A percentile compares a stretch with the other conserved stretches of the same genome.
Evolutionary conservation across 331 rosid species (phyloP).

Genomic region (Dryas integrifolia): DNA sequence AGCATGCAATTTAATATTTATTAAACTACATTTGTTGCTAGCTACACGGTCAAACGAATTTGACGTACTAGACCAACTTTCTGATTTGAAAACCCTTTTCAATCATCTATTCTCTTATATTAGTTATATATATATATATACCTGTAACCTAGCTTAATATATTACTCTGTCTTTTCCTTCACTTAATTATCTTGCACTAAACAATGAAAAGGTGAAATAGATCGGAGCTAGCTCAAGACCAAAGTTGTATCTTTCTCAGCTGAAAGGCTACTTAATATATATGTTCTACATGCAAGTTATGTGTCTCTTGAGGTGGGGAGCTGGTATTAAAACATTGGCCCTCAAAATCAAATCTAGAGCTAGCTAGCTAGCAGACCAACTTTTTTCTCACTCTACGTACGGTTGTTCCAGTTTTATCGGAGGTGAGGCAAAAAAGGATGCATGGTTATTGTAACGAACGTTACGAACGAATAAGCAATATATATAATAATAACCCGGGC

Average conservation of each 20-base stretch:
- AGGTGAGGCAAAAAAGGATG: too few species aligned
- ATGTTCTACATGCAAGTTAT: too few species aligned
- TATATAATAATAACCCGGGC: too few species aligned
- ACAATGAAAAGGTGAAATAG: background rate
- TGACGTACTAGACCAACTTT: conserved; percentile 13
- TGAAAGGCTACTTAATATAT: background rate
- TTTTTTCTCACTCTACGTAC: too few species aligned
- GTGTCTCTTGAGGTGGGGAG: too few species aligned
- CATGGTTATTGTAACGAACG: too few species aligned
- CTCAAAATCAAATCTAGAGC: too few species aligned
- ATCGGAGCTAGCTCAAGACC: background rate
- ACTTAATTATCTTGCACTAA: background rate
- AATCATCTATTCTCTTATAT: background rate
- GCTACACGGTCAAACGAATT: background rate
- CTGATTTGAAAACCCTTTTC: conserved; percentile 15
- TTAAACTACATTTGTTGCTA: background rate
- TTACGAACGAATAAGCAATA: too few species aligned
- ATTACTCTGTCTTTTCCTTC: background rate
- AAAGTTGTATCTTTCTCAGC: conserved; percentile 32
- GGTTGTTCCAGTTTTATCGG: too few species aligned
- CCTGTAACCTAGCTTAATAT: background rate
- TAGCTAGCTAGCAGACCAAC: too few species aligned
- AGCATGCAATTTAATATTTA: background rate
- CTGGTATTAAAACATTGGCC: too few species aligned
- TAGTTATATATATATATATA: background rate